These are phyloP conservation scores for Rossbeevera mucosa DNA, from an alignment of 768 basidiomycete genomes.

Conservation along the genomic window DNA sequence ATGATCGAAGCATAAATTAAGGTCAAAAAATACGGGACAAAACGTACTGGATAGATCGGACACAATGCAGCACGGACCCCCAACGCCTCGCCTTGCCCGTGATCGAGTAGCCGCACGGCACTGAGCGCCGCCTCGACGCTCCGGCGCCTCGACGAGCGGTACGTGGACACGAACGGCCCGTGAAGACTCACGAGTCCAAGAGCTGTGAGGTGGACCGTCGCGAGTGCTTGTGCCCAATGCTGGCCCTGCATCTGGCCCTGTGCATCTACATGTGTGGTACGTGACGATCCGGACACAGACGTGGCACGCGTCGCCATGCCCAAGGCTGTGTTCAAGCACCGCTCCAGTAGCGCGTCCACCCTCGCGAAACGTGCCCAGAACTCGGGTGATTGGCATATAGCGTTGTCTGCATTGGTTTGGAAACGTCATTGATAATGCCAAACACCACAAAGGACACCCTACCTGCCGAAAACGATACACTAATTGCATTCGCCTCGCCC, in stretches of 20 bases:
- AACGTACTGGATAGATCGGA: constrained; percentile 18
- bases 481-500: constrained; percentile 29
- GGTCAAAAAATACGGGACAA: neutral
- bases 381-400: constrained; percentile 38
- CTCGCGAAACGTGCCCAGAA: constrained; percentile 43
- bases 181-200: constrained; percentile 26
- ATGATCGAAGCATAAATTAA: neutral
- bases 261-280: neutral
- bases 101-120: constrained; percentile 15
- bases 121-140: constrained; percentile 16
- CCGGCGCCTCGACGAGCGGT: constrained; percentile 11
- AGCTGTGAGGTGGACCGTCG: constrained; percentile 19
- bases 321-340: constrained; percentile 14
- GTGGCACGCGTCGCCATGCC: neutral
- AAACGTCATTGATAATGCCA: neutral
- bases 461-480: constrained; percentile 29
- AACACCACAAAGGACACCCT: neutral
- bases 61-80: constrained; percentile 2
- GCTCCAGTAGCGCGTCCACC: constrained; percentile 43
- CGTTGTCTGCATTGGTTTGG: constrained; percentile 32
- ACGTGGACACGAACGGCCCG: constrained; percentile 12
- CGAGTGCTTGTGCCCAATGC: constrained; percentile 3
- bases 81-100: constrained; percentile 1
- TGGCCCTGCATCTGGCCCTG: neutral
- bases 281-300: neutral